A percentile compares a stretch with the other conserved stretches of the same genome.
Evolutionary conservation across 257 asterid species (phyloP).

Genomic region (Przewalskia tangutica): DNA sequence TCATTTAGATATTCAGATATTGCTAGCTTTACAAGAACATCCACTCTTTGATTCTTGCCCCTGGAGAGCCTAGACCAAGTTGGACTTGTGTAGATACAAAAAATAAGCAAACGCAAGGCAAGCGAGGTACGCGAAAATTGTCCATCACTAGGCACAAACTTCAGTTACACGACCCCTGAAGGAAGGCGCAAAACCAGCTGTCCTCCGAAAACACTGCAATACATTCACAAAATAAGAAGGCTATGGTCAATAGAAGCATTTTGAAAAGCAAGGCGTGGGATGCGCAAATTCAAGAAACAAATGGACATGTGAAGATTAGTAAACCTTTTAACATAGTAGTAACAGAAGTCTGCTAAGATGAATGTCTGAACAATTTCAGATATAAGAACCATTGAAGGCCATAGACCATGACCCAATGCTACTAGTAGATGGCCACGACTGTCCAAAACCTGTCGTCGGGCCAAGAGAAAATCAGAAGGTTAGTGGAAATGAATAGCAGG

Average conservation of each 20-base stretch:
- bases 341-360: too few species aligned
- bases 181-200: constrained; percentile 74
- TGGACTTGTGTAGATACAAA: not conserved
- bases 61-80: not conserved
- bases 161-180: constrained; percentile 53
- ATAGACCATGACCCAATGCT: too few species aligned
- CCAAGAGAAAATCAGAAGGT: constrained; percentile 41
- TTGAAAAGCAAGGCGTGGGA: not conserved
- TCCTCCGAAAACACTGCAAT: constrained; percentile 66
- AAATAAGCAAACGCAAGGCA: not conserved
- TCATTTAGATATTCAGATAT: not conserved
- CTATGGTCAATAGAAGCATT: not conserved
- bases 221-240: not conserved
- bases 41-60: not conserved
- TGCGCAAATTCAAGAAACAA: not conserved
- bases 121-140: not conserved
- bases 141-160: not conserved
- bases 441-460: constrained; percentile 8
- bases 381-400: too few species aligned
- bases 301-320: too few species aligned
- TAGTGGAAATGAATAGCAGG: not conserved
- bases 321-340: too few species aligned
- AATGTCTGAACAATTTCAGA: too few species aligned
- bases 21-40: not conserved
- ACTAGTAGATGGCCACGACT: too few species aligned